Percentiles rank a stretch among this genome's conserved stretches.
phyloP scores from a whole-genome alignment of 2,329 filamentous ascomycete species.

The Juglanconis oblonga region DNA sequence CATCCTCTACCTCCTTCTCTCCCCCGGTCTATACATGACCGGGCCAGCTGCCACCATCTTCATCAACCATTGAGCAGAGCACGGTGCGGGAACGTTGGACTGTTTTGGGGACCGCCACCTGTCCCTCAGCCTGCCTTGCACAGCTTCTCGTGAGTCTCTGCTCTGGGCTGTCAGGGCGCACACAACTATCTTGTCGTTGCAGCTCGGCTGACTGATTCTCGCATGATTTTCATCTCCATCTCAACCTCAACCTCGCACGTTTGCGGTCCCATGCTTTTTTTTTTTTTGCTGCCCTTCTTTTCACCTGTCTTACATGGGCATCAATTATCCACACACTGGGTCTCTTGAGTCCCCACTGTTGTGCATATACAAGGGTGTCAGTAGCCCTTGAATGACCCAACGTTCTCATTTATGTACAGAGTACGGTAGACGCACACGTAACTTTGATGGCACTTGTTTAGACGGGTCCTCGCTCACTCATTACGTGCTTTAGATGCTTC shows the following conservation, averaged over 20 bases:
- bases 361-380: conserved; percentile 17
- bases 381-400: conserved; percentile 16
- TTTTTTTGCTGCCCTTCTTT: background rate
- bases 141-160: background rate
- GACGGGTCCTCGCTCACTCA: conserved; percentile 4
- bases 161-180: background rate
- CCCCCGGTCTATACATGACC: conserved; percentile 6
- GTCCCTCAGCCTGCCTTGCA: conserved; percentile 3
- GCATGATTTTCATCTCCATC: background rate
- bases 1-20: conserved; percentile 1
- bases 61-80: conserved; percentile 3
- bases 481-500: conserved; percentile 14
- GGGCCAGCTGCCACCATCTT: conserved; percentile 10
- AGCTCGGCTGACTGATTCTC: conserved; percentile 6
- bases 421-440: conserved; percentile 3
- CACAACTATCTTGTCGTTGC: background rate
- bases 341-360: conserved; percentile 11
- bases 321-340: conserved; percentile 14
- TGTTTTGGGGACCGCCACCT: conserved; percentile 3
- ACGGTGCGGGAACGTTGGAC: conserved; percentile 4
- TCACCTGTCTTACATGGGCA: conserved; percentile 1
- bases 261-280: background rate
- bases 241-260: background rate
- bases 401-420: background rate
- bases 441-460: conserved; percentile 12